Evolutionary conservation across 257 asterid genomes (phyloP), one percentile per base, ranked within the genome.

Genomic region (Ophiorrhiza pumila): DNA sequence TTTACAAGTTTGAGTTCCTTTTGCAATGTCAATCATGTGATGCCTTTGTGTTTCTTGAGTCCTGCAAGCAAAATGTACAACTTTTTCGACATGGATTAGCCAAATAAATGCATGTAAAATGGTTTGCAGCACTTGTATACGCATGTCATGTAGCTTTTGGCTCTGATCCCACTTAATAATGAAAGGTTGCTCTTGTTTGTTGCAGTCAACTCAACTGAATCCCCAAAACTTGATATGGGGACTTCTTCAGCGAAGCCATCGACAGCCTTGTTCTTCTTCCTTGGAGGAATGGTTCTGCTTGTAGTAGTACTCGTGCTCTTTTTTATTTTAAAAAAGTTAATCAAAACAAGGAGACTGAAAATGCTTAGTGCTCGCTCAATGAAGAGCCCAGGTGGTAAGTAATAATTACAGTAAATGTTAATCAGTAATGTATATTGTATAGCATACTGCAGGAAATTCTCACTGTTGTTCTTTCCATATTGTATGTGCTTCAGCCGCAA

Each of bases 251-350:
- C 63, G 20, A 37, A 53, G 61, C 83, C 76, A 45, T 83, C 90
- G 23, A 43, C 82, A 29, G 86, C 80, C 68, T 53, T 89, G 49
- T 71, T 77, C 82, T 63, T 89, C 60, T 69, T 89, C 43, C 87
- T 89, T 32, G 96, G 90, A 31, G 91, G 81, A 37, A 56, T 89
- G 57, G 68, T 87, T 62, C 25, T 86, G 57, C 83, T 91, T 47
- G 80, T 83, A 45, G 29, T 76, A n/a, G 11, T 85, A 70, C 80
- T 83, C 27, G 78, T 89, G 76, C 76, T 91, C 60, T 46, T 86
- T 53, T 71, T 83, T 43, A 29, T 83, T 73, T 63, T 83, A 73
- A 80, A 84, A 65, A 85, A 77, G 76, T 43, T 74, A 60, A 61
- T 81, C 80, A 80, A 76, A 76, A 82, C 76, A 1, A 72, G 65